Conservation (phyloP, 805 yeast species). For the Ogataea dorogensis region DNA sequence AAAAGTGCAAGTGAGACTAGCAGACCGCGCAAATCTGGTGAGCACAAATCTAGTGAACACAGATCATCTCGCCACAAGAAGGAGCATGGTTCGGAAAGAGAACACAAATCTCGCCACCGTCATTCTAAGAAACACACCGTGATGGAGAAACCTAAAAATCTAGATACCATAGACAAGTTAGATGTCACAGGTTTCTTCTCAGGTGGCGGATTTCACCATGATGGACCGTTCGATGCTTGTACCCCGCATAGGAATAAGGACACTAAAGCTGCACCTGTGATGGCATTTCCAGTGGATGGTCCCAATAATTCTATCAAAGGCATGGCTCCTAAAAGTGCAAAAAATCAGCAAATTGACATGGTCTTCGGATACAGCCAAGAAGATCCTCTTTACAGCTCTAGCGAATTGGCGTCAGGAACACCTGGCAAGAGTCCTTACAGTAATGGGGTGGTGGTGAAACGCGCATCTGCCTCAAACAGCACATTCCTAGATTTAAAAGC, state of each 20-base stretch:
- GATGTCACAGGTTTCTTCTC: slow-evolving; percentile 96
- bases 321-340: slow-evolving; percentile 50
- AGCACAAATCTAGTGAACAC: slow-evolving; percentile 21
- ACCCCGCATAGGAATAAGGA: slow-evolving; percentile 90
- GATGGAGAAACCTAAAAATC: slow-evolving; percentile 61
- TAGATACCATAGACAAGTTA: slow-evolving; percentile 90
- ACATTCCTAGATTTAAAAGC: slow-evolving; percentile 40
- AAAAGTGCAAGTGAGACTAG: slow-evolving; percentile 31
- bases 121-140: slow-evolving; percentile 38
- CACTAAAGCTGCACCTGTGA: slow-evolving; percentile 78
- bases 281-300: slow-evolving; percentile 94
- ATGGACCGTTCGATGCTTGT: slow-evolving; percentile 98
- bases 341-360: slow-evolving; percentile 63
- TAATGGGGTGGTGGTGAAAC: slow-evolving; percentile 32
- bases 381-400: slow-evolving; percentile 37
- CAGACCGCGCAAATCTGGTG: slow-evolving; percentile 15
- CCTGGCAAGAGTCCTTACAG: slow-evolving; percentile 29
- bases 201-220: slow-evolving; percentile 93
- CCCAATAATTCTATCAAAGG: slow-evolving; percentile 87
- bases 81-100: slow-evolving; percentile 21
- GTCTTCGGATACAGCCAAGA: slow-evolving; percentile 72
- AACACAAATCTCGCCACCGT: slow-evolving; percentile 34
- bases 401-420: slow-evolving; percentile 8
- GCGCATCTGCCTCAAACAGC: slow-evolving; percentile 27
- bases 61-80: slow-evolving; percentile 20